Evolutionary conservation across 805 yeast genomes (phyloP).

Genomic region (Saturnispora zaruensis): DNA sequence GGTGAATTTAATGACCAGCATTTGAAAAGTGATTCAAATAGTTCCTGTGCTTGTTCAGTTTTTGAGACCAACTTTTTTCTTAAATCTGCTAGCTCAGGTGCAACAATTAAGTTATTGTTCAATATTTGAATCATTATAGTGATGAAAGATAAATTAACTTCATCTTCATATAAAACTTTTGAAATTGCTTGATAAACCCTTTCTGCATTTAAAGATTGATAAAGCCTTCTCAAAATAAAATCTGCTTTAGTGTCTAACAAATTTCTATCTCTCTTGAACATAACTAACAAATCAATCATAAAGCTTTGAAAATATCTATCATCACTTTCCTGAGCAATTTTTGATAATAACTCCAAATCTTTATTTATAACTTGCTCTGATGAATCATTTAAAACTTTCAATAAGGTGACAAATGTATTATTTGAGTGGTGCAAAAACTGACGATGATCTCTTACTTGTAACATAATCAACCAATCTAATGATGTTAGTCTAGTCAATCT

Average conservation of each 20-base stretch:
- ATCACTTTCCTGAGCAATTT: constrained; percentile 60
- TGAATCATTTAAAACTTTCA: constrained; percentile 61
- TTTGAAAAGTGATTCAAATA: constrained; percentile 70
- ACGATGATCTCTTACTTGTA: constrained; percentile 62
- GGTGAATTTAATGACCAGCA: constrained; percentile 92
- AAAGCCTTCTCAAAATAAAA: constrained; percentile 73
- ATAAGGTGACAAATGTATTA: constrained; percentile 64
- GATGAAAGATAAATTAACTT: constrained; percentile 59
- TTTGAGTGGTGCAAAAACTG: constrained; percentile 48
- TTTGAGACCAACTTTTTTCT: constrained; percentile 54
- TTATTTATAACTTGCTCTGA: constrained; percentile 71
- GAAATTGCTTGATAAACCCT: constrained; percentile 76
- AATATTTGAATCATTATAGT: constrained; percentile 78
- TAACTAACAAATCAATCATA: constrained; percentile 56
- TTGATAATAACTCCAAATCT: constrained; percentile 63
- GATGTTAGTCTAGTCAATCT: constrained; percentile 68
- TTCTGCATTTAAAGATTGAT: constrained; percentile 74
- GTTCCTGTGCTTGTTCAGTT: constrained; percentile 21
- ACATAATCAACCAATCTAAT: constrained; percentile 80
- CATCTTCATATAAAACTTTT: constrained; percentile 50
- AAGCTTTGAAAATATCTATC: constrained; percentile 71
- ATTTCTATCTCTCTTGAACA: constrained; percentile 63
- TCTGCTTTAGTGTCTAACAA: constrained; percentile 68
- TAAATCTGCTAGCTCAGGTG: constrained; percentile 67
- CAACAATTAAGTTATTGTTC: constrained; percentile 76